Percentiles rank a stretch among this genome's conserved stretches.
Evolutionary conservation across 768 basidiomycete genomes (phyloP).

Genomic region (Xerocomus spinulosus): DNA sequence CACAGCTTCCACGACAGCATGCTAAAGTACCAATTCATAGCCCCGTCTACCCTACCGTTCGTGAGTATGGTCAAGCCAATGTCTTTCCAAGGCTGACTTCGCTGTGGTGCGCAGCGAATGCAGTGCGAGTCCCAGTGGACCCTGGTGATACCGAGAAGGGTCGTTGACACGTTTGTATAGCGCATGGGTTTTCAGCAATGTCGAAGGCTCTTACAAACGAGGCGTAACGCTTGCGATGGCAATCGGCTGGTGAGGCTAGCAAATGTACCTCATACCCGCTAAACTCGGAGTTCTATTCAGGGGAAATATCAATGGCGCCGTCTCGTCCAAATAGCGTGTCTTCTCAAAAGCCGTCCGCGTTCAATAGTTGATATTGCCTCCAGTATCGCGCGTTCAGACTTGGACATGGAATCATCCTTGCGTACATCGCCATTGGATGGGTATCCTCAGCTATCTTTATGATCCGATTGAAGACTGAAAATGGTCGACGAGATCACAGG

Average conservation of each 20-base stretch:
- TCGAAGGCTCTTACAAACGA: slow-evolving; percentile 73
- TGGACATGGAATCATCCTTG: slow-evolving; percentile 65
- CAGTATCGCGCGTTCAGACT: slow-evolving; percentile 64
- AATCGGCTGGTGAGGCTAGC: slow-evolving; percentile 45
- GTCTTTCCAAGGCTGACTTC: background rate
- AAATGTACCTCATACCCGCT: slow-evolving; percentile 8
- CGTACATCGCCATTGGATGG: slow-evolving; percentile 65
- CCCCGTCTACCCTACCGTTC: slow-evolving; percentile 46
- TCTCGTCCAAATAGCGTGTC: slow-evolving; percentile 61
- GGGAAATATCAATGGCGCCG: slow-evolving; percentile 67
- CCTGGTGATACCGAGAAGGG: slow-evolving; percentile 6
- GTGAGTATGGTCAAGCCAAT: slow-evolving; percentile 26
- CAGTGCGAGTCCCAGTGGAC: slow-evolving; percentile 38
- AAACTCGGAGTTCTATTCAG: slow-evolving; percentile 12
- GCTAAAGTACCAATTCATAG: slow-evolving; percentile 15
- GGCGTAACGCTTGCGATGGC: slow-evolving; percentile 66
- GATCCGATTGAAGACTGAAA: slow-evolving; percentile 51
- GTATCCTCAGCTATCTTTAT: slow-evolving; percentile 47
- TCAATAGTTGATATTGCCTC: background rate
- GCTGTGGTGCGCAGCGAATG: slow-evolving; percentile 36
- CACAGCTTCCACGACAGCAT: background rate
- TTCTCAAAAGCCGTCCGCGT: background rate
- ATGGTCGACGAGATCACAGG: slow-evolving; percentile 57
- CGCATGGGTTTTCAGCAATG: slow-evolving; percentile 69
- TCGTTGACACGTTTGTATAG: slow-evolving; percentile 27